Evolutionary conservation across 108 stramenopile species (phyloP), one percentile per base, ranked within the genome.

Genomic region (Cylindrotheca fusiformis): DNA sequence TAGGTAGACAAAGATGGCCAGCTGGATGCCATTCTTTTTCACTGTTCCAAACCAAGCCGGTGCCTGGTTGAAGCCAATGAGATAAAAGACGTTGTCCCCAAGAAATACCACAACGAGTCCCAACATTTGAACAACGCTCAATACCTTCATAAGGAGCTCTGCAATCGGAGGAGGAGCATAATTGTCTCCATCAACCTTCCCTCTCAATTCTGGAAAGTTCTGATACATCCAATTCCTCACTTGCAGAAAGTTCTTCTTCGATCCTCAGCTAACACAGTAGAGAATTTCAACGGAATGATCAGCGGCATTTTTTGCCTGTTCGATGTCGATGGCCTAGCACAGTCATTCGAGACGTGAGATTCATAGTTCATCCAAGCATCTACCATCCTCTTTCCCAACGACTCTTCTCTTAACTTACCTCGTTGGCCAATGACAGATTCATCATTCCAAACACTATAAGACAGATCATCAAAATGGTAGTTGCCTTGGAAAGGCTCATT

Each of bases 231-330:
- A 94, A 63, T 76, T 27, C 72, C 66, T 58, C 29, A 88, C 77
- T 58, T 85, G 69, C 29, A 81, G 46, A 75, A 85, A 94, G 81
- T 91, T 90, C 69, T 84, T 72, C 85, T 81, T 58, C 82, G 88
- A 89, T 51, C 93, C 93, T 91, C 93, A 94, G 63, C 75, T 64
- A 28, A 50, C 63, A 57, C 79, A 85, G 62, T 48, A 85, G 23
- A 58, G 46, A 63, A 85, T 59, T 46, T 80, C 76, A 19, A 85
- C 54, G 5, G 45, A 48, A 25, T 81, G 70, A 4, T 68, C 60
- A 17, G 17, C 50, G 19, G 24, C 63, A 27, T 22, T 22, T n/a
- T 51, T 5, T 19, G 4, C 5, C n/a, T 51, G 50, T 22, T 51
- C 50, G 21, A 19, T 51, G 4, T 51, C 50, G 21, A 22, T 5